Conservation (phyloP, 164 flowering plant species). For the Akebia trifoliata region DNA sequence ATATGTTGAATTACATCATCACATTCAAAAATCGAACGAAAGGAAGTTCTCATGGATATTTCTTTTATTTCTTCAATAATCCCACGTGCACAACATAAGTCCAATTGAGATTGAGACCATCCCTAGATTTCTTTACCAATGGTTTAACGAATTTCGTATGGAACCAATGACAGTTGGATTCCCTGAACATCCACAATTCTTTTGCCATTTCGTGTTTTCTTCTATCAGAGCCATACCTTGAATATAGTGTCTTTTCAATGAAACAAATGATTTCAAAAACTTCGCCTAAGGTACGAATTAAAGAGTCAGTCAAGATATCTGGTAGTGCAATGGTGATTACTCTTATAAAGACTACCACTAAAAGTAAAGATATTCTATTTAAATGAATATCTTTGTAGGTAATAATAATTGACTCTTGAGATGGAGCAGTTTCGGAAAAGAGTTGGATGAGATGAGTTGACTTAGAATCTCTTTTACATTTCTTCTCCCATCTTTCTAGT, state of each 20-base stretch:
- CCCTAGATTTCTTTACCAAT: background rate
- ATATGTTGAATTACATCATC: background rate
- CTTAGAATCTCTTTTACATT: background rate
- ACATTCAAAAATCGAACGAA: background rate
- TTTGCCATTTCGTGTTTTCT: background rate
- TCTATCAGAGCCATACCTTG: background rate
- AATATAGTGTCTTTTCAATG: background rate
- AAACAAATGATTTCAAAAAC: background rate
- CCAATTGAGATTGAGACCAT: background rate
- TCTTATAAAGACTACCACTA: slow-evolving; percentile 2
- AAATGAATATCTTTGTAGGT: too few species aligned
- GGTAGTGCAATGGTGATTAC: background rate
- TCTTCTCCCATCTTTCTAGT: background rate
- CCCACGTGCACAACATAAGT: background rate
- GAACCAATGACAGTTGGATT: background rate
- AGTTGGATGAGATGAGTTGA: background rate
- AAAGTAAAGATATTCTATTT: slow-evolving; percentile 2
- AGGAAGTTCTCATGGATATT: too few species aligned
- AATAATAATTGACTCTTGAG: background rate
- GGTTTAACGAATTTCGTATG: background rate
- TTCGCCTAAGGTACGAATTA: background rate
- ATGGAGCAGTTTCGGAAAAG: background rate
- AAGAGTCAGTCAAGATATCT: background rate
- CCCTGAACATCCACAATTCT: background rate
- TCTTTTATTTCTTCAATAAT: background rate